These are phyloP conservation scores for Trapa bicornis DNA, from an alignment of 345 rosid species.

Conservation along the genomic window DNA sequence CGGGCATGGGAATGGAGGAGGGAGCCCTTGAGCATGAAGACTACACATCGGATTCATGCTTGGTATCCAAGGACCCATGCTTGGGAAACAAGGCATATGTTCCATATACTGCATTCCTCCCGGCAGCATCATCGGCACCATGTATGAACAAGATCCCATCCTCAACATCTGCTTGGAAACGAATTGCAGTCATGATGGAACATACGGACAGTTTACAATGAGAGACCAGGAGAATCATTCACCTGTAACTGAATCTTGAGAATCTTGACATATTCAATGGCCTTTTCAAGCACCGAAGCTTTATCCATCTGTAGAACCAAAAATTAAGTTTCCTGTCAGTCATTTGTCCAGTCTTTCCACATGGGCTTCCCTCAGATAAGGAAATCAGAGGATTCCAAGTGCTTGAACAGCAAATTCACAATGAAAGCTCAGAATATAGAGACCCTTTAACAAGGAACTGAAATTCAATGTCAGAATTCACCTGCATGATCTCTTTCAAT, in stretches of 20 bases:
- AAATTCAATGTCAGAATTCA: not conserved
- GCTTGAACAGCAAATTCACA: no score
- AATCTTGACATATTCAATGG: slow-evolving; percentile 76
- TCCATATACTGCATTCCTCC: slow-evolving; percentile 55
- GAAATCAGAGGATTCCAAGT: no score
- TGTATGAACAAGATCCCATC: slow-evolving; percentile 60
- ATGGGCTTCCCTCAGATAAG: no score
- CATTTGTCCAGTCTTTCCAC: not conserved
- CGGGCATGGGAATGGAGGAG: slow-evolving; percentile 24
- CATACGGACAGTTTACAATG: not conserved
- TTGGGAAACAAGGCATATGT: slow-evolving; percentile 23
- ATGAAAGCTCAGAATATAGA: not conserved
- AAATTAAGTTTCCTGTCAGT: slow-evolving; percentile 1
- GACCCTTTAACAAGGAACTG: not conserved
- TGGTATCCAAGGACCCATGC: slow-evolving; percentile 26
- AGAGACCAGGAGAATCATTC: slow-evolving; percentile 2
- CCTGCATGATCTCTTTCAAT: not conserved
- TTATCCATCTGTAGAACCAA: slow-evolving; percentile 60
- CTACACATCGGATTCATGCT: slow-evolving; percentile 26
- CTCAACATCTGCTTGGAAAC: slow-evolving; percentile 56
- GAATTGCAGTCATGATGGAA: not conserved
- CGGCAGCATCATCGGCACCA: slow-evolving; percentile 68
- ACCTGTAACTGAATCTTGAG: slow-evolving; percentile 93
- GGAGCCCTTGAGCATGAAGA: slow-evolving; percentile 35
- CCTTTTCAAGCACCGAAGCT: slow-evolving; percentile 97